Evolutionary conservation across 2,329 filamentous ascomycete species (phyloP).

Genomic region (Botryotinia calthae): DNA sequence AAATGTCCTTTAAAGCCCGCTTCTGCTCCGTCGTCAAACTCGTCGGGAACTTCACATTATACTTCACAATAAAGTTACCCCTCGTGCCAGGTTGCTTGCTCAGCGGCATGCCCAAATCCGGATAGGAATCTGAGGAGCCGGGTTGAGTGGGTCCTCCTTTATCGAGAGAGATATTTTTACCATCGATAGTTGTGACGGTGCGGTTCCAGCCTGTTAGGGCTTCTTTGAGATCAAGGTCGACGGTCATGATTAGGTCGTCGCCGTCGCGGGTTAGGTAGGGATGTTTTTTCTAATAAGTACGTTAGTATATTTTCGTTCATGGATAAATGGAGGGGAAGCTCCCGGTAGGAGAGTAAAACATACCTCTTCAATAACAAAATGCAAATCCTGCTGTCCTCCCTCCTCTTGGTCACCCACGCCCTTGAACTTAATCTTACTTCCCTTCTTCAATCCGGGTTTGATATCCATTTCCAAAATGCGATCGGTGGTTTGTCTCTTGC

Average conservation of each 20-base stretch:
- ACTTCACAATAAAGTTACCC: constrained; percentile 84
- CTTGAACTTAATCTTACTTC: constrained; percentile 97
- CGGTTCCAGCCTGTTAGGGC: constrained; percentile 90
- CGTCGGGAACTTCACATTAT: constrained; percentile 90
- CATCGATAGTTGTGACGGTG: constrained; percentile 91
- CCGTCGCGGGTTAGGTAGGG: constrained; percentile 81
- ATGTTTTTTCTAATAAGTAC: constrained; percentile 69
- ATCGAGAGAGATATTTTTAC: constrained; percentile 75
- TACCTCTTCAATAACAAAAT: constrained; percentile 94
- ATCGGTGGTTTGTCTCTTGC: constrained; percentile 83
- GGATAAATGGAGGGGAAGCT: not conserved
- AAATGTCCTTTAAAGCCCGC: constrained; percentile 72
- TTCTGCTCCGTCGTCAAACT: constrained; percentile 76
- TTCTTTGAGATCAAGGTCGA: constrained; percentile 88
- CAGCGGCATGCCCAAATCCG: constrained; percentile 87
- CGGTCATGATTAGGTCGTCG: constrained; percentile 76
- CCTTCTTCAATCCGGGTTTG: constrained; percentile 92
- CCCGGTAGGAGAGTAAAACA: constrained; percentile 38
- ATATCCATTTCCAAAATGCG: constrained; percentile 92
- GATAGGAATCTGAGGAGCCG: constrained; percentile 76
- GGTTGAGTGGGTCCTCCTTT: constrained; percentile 84
- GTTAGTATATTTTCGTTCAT: constrained; percentile 1
- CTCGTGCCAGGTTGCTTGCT: constrained; percentile 83
- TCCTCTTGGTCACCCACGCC: constrained; percentile 98
- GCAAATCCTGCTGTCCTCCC: constrained; percentile 89